These are phyloP conservation scores for Taiozyma sp. DNA, from an alignment of 1,139 yeast genomes.

Conservation along the genomic window DNA sequence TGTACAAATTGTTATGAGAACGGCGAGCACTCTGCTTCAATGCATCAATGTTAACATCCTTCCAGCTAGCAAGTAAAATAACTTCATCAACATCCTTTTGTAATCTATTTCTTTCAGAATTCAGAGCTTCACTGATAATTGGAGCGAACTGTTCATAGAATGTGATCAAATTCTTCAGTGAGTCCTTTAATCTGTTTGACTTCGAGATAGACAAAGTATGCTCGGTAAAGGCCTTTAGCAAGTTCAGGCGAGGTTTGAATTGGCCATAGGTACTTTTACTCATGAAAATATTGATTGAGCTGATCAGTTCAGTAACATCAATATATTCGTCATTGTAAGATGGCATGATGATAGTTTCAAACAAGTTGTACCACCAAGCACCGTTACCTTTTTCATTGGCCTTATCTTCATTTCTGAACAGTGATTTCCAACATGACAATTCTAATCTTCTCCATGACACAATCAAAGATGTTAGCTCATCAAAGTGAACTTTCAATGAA, in stretches of 20 bases:
- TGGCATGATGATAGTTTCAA: conserved; percentile 65
- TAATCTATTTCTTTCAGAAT: conserved; percentile 42
- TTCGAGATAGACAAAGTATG: conserved; percentile 36
- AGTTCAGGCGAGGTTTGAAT: conserved; percentile 46
- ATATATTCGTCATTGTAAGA: conserved; percentile 26
- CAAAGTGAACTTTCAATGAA: conserved; percentile 51
- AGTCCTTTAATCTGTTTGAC: conserved; percentile 24
- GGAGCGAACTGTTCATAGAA: conserved; percentile 65
- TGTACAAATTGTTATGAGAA: conserved; percentile 81
- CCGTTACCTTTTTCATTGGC: conserved; percentile 50
- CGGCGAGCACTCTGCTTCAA: conserved; percentile 87
- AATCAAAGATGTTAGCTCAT: conserved; percentile 57
- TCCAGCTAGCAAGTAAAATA: conserved; percentile 91
- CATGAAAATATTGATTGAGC: conserved; percentile 71
- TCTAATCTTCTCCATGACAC: conserved; percentile 91
- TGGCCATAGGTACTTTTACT: conserved; percentile 78
- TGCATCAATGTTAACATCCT: conserved; percentile 91
- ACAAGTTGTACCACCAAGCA: conserved; percentile 88
- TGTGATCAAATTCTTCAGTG: conserved; percentile 55
- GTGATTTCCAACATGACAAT: conserved; percentile 75
- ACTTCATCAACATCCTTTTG: conserved; percentile 83
- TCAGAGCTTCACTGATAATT: conserved; percentile 40
- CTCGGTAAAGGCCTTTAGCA: conserved; percentile 55
- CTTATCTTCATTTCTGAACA: conserved; percentile 63
- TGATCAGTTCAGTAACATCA: conserved; percentile 40